Base-by-base conservation (phyloP, 805 yeast species). In the Brettanomyces bruxellensis region DNA sequence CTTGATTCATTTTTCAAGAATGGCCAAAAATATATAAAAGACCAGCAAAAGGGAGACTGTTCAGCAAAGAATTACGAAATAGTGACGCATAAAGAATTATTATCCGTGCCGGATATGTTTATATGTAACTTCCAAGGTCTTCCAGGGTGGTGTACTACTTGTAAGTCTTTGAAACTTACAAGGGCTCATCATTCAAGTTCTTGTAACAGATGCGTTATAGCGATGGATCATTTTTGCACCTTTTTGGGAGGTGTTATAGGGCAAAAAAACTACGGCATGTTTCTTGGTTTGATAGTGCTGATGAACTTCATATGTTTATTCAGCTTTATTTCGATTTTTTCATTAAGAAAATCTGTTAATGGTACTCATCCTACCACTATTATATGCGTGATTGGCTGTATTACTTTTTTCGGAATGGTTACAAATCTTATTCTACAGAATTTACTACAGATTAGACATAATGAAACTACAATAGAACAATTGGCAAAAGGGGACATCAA, bases 221-320 rank as follows among this genome's bases (percentile, higher is more conserved):
- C 74, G 47, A 83, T 86, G 70, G 98, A 90, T 62, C 98, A 90
- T 60, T 83, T 72, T 56, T 90, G 98, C 59, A 57, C 78, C 0
- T 88, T 87, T 83, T 62, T 91, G 0, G 95, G 95, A 1, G 60
- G 72, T 0, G 76, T 79, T 4, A 76, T 90, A 40, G 96, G 95
- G 0, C 73, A 75, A 48, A 60, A 66, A 36, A 90, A 91, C 62
- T 78, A 79, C 58, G 58, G 73, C 43, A 64, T 69, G 28, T 89
- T 89, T 55, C 44, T 81, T 3, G 79, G 76, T 50, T 81, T 73
- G 54, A 55, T 73, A 32, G 38, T 69, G 4, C 66, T 68, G 54
- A 61, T 70, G 30, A 60, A 64, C 25, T 23, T 60, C 3, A 58
- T 66, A 40, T 68, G 78, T 38, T 65, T n/a, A 54, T 74, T 42